Conservation (phyloP, 306 rosid genomes). For the Cyamopsis tetragonoloba region DNA sequence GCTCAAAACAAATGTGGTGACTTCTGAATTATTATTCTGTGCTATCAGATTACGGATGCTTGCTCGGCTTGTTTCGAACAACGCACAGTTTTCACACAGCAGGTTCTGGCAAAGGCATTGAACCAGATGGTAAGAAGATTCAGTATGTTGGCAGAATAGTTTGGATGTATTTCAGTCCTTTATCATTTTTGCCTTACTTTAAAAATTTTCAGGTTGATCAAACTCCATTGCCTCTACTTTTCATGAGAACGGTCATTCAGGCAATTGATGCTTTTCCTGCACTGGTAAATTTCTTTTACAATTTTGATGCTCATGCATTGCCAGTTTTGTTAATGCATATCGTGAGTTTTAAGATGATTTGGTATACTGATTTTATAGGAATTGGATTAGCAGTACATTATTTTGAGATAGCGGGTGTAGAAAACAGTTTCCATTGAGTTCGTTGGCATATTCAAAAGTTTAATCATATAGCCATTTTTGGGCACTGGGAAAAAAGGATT, state of each 20-base stretch:
- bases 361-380: neutral
- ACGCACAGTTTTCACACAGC: slow-evolving; percentile 96
- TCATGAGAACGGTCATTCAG: slow-evolving; percentile 98
- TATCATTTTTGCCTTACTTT: slow-evolving; percentile 17
- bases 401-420: neutral
- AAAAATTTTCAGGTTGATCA: slow-evolving; percentile 72
- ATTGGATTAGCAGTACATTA: slow-evolving; percentile 12
- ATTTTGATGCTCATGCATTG: neutral
- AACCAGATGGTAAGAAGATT: slow-evolving; percentile 72
- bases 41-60: slow-evolving; percentile 85
- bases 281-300: slow-evolving; percentile 48
- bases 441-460: neutral
- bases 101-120: slow-evolving; percentile 96
- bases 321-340: slow-evolving; percentile 6
- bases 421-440: neutral
- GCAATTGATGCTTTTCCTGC: slow-evolving; percentile 97
- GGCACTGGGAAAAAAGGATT: neutral
- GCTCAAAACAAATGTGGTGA: neutral
- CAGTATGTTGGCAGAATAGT: neutral
- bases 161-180: neutral
- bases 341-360: neutral
- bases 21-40: slow-evolving; percentile 33
- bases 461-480: neutral
- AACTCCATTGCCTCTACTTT: slow-evolving; percentile 93
- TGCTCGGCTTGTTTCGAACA: slow-evolving; percentile 99